Evolutionary conservation across 495 filamentous ascomycete species (phyloP).

Genomic region (Aspergillus ostianus): DNA sequence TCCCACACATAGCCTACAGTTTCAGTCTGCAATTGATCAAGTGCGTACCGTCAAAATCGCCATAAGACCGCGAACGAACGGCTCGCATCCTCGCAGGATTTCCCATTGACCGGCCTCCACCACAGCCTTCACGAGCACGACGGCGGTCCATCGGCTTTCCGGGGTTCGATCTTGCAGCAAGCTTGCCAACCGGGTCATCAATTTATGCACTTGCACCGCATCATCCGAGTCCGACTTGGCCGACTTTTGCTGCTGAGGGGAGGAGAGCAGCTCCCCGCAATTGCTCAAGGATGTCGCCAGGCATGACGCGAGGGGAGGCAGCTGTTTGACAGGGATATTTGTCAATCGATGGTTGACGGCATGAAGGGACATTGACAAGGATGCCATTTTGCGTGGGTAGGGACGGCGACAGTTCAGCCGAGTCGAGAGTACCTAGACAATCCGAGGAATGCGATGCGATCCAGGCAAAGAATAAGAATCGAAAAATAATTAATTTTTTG

Average conservation of each 20-base stretch:
- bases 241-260: conserved; percentile 44
- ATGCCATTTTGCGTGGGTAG: conserved; percentile 15
- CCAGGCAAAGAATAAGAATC: not conserved
- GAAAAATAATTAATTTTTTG: conserved; percentile 10
- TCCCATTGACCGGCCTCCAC: conserved; percentile 82
- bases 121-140: conserved; percentile 73
- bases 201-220: conserved; percentile 67
- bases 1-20: not conserved
- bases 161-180: conserved; percentile 68
- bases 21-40: conserved; percentile 5
- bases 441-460: no score
- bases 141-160: conserved; percentile 72
- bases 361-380: conserved; percentile 43
- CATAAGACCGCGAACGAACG: conserved; percentile 73
- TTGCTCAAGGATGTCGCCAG: conserved; percentile 60
- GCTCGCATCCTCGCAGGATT: conserved; percentile 62
- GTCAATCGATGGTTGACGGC: conserved; percentile 67
- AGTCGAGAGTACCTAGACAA: no score
- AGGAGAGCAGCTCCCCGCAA: conserved; percentile 58
- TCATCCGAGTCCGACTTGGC: conserved; percentile 57
- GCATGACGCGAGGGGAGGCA: conserved; percentile 60
- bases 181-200: conserved; percentile 73
- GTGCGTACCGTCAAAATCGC: conserved; percentile 61
- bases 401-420: not conserved
- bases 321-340: conserved; percentile 58